phyloP scores from a whole-genome alignment of 2,329 filamentous ascomycete genomes.

The Gnomoniopsis sp. region DNA sequence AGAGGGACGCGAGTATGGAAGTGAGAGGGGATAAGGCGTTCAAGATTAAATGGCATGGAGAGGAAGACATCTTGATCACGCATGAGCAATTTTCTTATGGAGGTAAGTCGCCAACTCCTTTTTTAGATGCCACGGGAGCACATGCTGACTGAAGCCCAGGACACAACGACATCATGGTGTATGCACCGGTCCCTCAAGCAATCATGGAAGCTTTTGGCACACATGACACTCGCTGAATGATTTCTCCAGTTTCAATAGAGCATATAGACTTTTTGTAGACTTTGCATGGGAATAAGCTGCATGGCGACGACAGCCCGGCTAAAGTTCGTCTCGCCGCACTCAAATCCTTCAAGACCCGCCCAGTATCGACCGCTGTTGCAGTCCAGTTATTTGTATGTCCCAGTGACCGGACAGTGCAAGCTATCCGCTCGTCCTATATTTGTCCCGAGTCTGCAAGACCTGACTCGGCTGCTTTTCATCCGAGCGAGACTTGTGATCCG shows the following conservation, averaged over 20 bases:
- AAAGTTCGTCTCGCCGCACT: no score
- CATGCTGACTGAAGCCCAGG: conserved; percentile 38
- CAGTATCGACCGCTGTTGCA: no score
- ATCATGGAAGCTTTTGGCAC: conserved; percentile 39
- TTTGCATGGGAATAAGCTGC: no score
- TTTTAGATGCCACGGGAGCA: not conserved
- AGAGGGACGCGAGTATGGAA: conserved; percentile 43
- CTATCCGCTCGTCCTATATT: not conserved
- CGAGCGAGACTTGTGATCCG: not conserved
- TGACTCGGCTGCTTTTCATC: not conserved
- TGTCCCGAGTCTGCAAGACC: no score
- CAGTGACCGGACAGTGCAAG: no score
- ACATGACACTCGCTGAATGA: not conserved
- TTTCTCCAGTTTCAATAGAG: not conserved
- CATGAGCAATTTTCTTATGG: conserved; percentile 54
- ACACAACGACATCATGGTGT: conserved; percentile 68
- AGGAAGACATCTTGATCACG: conserved; percentile 45
- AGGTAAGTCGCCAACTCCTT: conserved; percentile 36
- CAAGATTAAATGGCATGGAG: conserved; percentile 40
- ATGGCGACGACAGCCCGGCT: no score
- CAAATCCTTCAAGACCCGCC: no score
- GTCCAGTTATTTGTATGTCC: no score
- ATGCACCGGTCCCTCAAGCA: conserved; percentile 60
- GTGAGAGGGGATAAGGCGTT: conserved; percentile 44
- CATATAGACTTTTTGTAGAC: not conserved